Evolutionary conservation across 139 green algal genomes (phyloP).

Genomic region (Chlamydomonas eustigma): DNA sequence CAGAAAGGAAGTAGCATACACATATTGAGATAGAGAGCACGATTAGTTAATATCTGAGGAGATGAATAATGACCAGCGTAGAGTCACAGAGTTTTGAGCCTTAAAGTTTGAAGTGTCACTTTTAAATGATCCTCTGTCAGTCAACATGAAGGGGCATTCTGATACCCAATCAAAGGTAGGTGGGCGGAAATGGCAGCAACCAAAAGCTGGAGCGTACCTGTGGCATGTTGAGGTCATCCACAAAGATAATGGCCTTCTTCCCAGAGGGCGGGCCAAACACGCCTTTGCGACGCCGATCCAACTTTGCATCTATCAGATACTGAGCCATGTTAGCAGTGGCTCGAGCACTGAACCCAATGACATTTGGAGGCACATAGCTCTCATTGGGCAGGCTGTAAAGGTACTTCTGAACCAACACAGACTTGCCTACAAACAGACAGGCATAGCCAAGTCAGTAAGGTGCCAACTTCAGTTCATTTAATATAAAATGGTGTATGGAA

Average conservation of each 20-base stretch:
- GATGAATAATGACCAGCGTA: neutral
- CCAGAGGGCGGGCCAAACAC: constrained; percentile 66
- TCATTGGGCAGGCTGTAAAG: constrained; percentile 46
- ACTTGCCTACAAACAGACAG: constrained; percentile 27
- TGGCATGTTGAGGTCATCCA: constrained; percentile 85
- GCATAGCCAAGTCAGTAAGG: neutral
- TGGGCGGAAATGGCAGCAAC: too few species aligned
- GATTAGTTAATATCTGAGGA: too few species aligned
- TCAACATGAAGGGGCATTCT: too few species aligned
- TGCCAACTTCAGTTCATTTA: neutral
- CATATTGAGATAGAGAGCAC: too few species aligned
- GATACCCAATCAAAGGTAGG: too few species aligned
- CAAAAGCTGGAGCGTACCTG: too few species aligned
- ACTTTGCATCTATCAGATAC: constrained; percentile 56
- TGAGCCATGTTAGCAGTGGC: constrained; percentile 63
- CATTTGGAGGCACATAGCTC: constrained; percentile 51
- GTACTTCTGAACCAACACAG: constrained; percentile 56
- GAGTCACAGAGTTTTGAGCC: too few species aligned
- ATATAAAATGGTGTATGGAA: too few species aligned
- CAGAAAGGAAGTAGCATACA: too few species aligned
- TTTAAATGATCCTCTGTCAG: too few species aligned
- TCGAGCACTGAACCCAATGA: constrained; percentile 63
- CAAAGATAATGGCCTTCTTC: constrained; percentile 59
- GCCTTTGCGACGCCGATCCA: constrained; percentile 63
- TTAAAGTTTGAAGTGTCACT: too few species aligned